These are phyloP conservation scores for Komagataella pastoris DNA, from an alignment of 805 yeast species.

Conservation along the genomic window DNA sequence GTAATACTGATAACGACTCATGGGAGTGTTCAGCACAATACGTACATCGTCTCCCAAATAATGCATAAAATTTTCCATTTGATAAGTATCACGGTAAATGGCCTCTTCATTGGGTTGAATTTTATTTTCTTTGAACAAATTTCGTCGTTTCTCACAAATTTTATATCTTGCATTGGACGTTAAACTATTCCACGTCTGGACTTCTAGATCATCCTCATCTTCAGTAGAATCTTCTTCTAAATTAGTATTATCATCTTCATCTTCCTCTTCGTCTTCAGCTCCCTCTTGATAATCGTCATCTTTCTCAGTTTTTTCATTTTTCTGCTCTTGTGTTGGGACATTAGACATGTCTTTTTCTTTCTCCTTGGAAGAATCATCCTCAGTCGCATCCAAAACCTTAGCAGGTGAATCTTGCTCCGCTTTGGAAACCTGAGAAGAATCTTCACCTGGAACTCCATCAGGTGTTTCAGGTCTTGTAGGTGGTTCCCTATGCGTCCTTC, in stretches of 20 bases:
- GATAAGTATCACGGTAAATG: constrained; percentile 45
- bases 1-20: constrained; percentile 15
- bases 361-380: constrained; percentile 3
- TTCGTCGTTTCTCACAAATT: constrained; percentile 54
- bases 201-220: constrained; percentile 64
- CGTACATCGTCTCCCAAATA: constrained; percentile 24
- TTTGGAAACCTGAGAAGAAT: not conserved
- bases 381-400: constrained; percentile 6
- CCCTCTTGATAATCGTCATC: not conserved
- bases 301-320: constrained; percentile 5
- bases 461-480: not conserved
- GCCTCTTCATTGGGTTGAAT: constrained; percentile 63
- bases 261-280: constrained; percentile 24
- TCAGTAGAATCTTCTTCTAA: constrained; percentile 22
- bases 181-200: constrained; percentile 71
- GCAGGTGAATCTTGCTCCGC: constrained; percentile 1
- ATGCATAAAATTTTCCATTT: constrained; percentile 49
- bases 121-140: constrained; percentile 44
- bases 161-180: constrained; percentile 73
- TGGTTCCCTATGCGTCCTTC: constrained; percentile 8
- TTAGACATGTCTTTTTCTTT: not conserved
- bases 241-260: constrained; percentile 28
- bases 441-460: not conserved
- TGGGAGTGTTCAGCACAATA: constrained; percentile 12
- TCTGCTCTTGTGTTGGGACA: not conserved